phyloP scores from a whole-genome alignment of 805 yeast species.

The Candida morakotiae region DNA sequence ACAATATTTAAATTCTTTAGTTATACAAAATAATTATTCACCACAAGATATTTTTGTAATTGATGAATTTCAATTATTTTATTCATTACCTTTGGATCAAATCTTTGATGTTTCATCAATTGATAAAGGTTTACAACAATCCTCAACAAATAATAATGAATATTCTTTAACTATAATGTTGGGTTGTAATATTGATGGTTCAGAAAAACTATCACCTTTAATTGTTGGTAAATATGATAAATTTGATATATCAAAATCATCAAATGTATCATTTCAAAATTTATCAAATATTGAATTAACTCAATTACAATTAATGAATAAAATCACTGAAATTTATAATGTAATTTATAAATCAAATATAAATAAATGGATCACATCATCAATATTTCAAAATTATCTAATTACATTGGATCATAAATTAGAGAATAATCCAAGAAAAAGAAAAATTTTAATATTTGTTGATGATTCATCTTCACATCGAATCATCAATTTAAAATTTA shows the following conservation, averaged over 20 bases:
- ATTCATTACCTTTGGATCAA: constrained; percentile 58
- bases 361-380: constrained; percentile 61
- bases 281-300: constrained; percentile 9
- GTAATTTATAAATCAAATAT: constrained; percentile 56
- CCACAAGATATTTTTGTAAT: constrained; percentile 54
- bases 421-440: constrained; percentile 29
- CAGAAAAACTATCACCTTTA: constrained; percentile 57
- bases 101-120: constrained; percentile 44
- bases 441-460: constrained; percentile 52
- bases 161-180: constrained; percentile 52
- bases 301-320: constrained; percentile 24
- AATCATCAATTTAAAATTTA: constrained; percentile 39
- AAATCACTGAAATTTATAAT: constrained; percentile 48
- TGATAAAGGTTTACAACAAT: constrained; percentile 39
- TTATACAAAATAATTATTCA: constrained; percentile 30
- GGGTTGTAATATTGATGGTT: constrained; percentile 59
- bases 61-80: constrained; percentile 58
- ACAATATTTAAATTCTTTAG: constrained; percentile 31
- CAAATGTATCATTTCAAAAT: constrained; percentile 17
- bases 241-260: constrained; percentile 31
- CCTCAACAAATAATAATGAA: constrained; percentile 37
- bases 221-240: constrained; percentile 56
- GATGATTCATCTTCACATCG: constrained; percentile 65
- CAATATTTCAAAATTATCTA: constrained; percentile 59
- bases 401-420: constrained; percentile 57